Conservation (phyloP, 305 asterid species). For the Fraxinus platypoda region DNA sequence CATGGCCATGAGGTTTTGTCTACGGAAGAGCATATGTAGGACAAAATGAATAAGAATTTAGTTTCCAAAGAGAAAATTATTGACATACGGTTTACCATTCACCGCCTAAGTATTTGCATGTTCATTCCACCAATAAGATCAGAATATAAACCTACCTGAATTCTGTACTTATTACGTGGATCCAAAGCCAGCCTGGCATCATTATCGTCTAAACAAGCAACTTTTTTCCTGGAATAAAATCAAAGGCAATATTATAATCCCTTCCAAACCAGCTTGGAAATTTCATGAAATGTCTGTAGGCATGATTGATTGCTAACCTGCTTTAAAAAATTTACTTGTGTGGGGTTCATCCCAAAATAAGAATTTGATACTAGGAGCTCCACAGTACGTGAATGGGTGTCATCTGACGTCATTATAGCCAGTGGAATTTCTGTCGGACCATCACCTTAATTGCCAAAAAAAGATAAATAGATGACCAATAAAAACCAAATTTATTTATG, state of each 20-base stretch:
- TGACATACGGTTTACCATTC: constrained; percentile 7
- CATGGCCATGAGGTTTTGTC: constrained; percentile 99
- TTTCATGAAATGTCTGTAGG: background rate
- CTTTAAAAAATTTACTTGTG: constrained; percentile 80
- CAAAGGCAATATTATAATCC: constrained; percentile 20
- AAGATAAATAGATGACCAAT: background rate
- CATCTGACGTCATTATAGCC: constrained; percentile 96
- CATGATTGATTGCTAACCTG: constrained; percentile 51
- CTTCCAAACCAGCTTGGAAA: background rate
- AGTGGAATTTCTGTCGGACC: constrained; percentile 75
- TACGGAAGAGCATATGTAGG: constrained; percentile 27
- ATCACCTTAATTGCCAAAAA: constrained; percentile 39
- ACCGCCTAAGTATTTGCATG: constrained; percentile 3
- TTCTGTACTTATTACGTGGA: constrained; percentile 67
- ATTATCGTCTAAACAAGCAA: constrained; percentile 96
- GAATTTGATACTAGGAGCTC: constrained; percentile 67
- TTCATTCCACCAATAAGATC: background rate
- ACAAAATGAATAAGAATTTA: constrained; percentile 12
- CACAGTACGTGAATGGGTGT: constrained; percentile 73
- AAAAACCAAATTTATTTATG: background rate
- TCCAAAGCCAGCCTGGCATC: constrained; percentile 92
- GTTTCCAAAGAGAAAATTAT: background rate
- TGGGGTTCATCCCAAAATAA: constrained; percentile 91
- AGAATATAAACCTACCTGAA: constrained; percentile 62
- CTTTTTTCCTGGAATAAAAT: constrained; percentile 78